phyloP scores from a whole-genome alignment of 495 filamentous ascomycete species.

The Penicillium longicatenatum region DNA sequence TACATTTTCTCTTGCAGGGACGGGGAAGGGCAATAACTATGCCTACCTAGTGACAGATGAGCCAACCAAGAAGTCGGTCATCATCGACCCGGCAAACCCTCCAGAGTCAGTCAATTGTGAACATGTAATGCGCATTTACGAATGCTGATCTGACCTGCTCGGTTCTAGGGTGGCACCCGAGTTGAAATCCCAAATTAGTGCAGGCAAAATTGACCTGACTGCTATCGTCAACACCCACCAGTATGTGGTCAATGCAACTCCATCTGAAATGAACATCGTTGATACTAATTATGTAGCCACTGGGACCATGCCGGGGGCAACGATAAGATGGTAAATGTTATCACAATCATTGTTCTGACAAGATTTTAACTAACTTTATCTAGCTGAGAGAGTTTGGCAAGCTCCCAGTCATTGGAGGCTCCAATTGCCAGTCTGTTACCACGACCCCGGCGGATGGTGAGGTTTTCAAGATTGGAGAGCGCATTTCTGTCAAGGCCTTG shows the following conservation, averaged over 20 bases:
- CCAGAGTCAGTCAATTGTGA: slow-evolving; percentile 68
- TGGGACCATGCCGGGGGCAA: slow-evolving; percentile 96
- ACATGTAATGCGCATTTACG: background rate
- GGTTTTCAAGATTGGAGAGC: slow-evolving; percentile 78
- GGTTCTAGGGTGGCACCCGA: slow-evolving; percentile 75
- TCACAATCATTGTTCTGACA: background rate
- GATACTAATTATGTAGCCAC: slow-evolving; percentile 58
- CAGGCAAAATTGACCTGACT: slow-evolving; percentile 75
- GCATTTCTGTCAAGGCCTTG: slow-evolving; percentile 81
- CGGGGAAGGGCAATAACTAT: slow-evolving; percentile 90
- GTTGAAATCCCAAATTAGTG: slow-evolving; percentile 69
- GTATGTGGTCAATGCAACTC: slow-evolving; percentile 50
- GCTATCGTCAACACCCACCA: slow-evolving; percentile 97
- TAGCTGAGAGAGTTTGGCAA: slow-evolving; percentile 68
- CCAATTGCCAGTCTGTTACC: slow-evolving; percentile 79
- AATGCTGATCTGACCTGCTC: slow-evolving; percentile 9
- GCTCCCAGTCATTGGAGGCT: slow-evolving; percentile 82
- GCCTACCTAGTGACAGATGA: slow-evolving; percentile 95
- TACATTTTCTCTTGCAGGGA: slow-evolving; percentile 58
- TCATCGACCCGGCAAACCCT: slow-evolving; percentile 93
- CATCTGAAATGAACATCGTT: background rate
- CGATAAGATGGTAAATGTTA: slow-evolving; percentile 60
- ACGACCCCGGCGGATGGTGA: slow-evolving; percentile 72
- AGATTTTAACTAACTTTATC: slow-evolving; percentile 11
- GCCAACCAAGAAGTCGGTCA: slow-evolving; percentile 86